phyloP scores from a whole-genome alignment of 352 stramenopile species.

The Bremia lactucae region DNA sequence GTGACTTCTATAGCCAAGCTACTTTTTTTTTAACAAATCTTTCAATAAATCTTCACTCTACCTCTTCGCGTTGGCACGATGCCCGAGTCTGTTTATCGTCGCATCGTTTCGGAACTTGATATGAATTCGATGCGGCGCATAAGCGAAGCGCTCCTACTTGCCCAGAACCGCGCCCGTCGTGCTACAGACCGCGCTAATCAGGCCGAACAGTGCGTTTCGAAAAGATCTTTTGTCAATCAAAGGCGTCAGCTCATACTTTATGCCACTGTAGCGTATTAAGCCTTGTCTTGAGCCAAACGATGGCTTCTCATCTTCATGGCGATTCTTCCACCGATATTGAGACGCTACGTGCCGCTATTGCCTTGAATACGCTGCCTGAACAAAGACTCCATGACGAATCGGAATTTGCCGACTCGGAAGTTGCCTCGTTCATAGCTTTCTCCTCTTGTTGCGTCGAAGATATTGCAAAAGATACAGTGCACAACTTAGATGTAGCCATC shows the following conservation, averaged over 20 bases:
- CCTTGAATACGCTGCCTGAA: conserved; percentile 7
- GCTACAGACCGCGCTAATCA: conserved; percentile 53
- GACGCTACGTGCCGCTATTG: conserved; percentile 13
- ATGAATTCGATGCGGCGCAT: conserved; percentile 52
- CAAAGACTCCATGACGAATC: conserved; percentile 5
- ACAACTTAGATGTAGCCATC: conserved; percentile 24
- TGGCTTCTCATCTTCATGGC: conserved; percentile 11
- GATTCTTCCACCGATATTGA: conserved; percentile 21
- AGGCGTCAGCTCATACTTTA: conserved; percentile 2
- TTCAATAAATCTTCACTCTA: conserved; percentile 2
- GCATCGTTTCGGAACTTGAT: conserved; percentile 38
- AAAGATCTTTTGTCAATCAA: conserved; percentile 2
- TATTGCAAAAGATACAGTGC: conserved; percentile 31
- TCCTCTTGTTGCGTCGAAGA: conserved; percentile 10
- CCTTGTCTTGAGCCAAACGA: conserved; percentile 20
- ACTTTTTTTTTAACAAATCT: conserved; percentile 2
- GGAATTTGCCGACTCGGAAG: background rate
- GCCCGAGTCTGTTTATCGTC: conserved; percentile 17
- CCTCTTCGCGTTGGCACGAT: background rate
- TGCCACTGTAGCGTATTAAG: conserved; percentile 14
- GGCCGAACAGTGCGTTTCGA: conserved; percentile 43
- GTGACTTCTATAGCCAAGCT: background rate
- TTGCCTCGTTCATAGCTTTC: conserved; percentile 5
- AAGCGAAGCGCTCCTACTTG: conserved; percentile 55
- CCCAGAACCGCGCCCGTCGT: conserved; percentile 50